Base-by-base conservation (phyloP, 148 eudicot species). In the Pharnaceum exiguum region DNA sequence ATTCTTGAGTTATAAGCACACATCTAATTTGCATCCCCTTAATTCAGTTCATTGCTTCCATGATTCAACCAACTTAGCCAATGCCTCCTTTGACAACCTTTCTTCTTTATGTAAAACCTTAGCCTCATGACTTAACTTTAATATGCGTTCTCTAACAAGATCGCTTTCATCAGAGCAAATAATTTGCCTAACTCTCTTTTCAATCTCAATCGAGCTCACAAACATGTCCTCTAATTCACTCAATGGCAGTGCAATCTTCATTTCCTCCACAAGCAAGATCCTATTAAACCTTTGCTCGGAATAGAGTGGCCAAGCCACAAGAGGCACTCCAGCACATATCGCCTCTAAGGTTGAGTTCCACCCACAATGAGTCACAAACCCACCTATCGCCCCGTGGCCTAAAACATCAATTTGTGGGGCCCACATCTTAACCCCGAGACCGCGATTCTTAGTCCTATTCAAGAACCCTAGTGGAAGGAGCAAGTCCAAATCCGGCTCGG, bases 291-390 rank as follows among this genome's bases (percentile, higher is more conserved):
- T 63, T 42, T 71, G 80, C 35, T 71, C 76, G 4, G 80, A 70
- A 19, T 76, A 71, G 23, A 76, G 51, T 6, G 76, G 80, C 76
- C 80, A 76, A 5, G 67, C 73, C 44, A 76, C 56, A 73, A 76
- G 71, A 2, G 79, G 74, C 35, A 61, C 72, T 0, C 72, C 72
- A 2, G 65, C 72, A 1, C 5, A 15, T 7, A 72, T 29, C 0
- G 72, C 72, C 39, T 72, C 77, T 12, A 72, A 30, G 16, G 46
- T 43, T n/a, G 77, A 72, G 68, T 75, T 75, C 78, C 78, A 74
- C 21, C 78, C 82, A n/a, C 80, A 81, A 18, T 77, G 79, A 7
- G 75, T 74, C 68, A 77, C 75, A 35, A 81, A 81, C 23, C 82
- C 82, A 1, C 86, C 86, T 2, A 81, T 68, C 4, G 86, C 59